Evolutionary conservation across 305 asterid genomes (phyloP), one percentile per base, ranked within the genome.

Genomic region (Ajuga reptans): DNA sequence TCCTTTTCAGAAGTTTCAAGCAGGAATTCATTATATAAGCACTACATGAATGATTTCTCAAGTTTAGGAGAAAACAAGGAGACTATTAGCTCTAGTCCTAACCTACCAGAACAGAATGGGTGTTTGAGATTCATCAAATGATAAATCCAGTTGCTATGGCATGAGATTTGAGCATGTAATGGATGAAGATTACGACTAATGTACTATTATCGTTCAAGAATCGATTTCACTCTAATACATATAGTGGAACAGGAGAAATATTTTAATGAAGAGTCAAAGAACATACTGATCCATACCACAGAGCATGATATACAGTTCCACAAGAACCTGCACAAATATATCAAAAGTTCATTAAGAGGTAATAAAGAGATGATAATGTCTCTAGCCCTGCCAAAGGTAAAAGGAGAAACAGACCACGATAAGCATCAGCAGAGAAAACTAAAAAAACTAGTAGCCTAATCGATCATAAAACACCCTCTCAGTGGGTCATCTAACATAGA

Each of bases 221-320:
- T 49, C 66, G 58, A 66, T 66, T 56, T 47, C 60, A 16, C 11
- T 8, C 66, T 47, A 54, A 47, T 14, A 17, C 75, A 77, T 81
- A 6, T 14, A 2, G 36, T 31, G 72, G 59, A 12, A 12, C 14
- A 34, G 31, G 71, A 0, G 68, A 33, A 84, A 77, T 62, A 79
- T 73, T 21, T 47, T 60, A 72, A 75, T 31, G 56, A 79, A 77
- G 88, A 80, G 92, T 37, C 53, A 66, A 75, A 79, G 84, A 80
- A 89, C 99, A 57, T 94, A 94, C 98, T 64, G 98, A 91, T 91
- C 96, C 99, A 84, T 86, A 82, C 99, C 96, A 91, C 89, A 87
- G 86, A 76, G 87, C 99, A 79, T 89, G 98, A 78, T 87, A 91
- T 18, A 94, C 99, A 33, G 96, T 88, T 80, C 98, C 99, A 82